Evolutionary conservation across 2,329 filamentous ascomycete species (phyloP).

Genomic region (Colletotrichum chlorophyti): DNA sequence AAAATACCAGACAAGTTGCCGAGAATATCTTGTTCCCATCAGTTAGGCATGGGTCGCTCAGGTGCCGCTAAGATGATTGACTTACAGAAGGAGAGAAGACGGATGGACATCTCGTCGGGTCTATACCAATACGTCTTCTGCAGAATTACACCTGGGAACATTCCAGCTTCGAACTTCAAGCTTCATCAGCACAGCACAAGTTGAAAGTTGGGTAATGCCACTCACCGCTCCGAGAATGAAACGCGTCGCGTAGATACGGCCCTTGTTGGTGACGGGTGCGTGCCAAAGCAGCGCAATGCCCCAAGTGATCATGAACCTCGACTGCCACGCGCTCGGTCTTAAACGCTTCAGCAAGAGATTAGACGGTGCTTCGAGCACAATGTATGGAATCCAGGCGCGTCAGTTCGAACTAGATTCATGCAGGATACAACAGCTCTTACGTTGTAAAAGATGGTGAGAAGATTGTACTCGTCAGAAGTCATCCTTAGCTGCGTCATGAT

Average conservation of each 20-base stretch:
- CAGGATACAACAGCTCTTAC: conserved; percentile 33
- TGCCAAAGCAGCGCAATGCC: conserved; percentile 42
- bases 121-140: conserved; percentile 56
- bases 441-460: conserved; percentile 48
- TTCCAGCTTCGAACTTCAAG: conserved; percentile 43
- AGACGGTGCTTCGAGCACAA: conserved; percentile 46
- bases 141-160: conserved; percentile 49
- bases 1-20: conserved; percentile 49
- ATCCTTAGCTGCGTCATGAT: conserved; percentile 48
- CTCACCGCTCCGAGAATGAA: conserved; percentile 46
- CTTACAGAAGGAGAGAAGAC: conserved; percentile 53
- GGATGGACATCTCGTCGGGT: conserved; percentile 52
- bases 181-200: background rate
- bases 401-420: background rate
- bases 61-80: conserved; percentile 15
- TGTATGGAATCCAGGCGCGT: conserved; percentile 43
- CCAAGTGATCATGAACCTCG: conserved; percentile 49
- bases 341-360: conserved; percentile 47
- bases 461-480: conserved; percentile 47
- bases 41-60: too few relatives aligned
- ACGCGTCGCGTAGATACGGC: conserved; percentile 43
- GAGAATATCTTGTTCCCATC: conserved; percentile 38
- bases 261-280: conserved; percentile 43
- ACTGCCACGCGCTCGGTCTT: conserved; percentile 46
- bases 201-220: too few relatives aligned